Base-by-base conservation (phyloP, 352 stramenopile genomes). In the Globisporangium radiosum region DNA sequence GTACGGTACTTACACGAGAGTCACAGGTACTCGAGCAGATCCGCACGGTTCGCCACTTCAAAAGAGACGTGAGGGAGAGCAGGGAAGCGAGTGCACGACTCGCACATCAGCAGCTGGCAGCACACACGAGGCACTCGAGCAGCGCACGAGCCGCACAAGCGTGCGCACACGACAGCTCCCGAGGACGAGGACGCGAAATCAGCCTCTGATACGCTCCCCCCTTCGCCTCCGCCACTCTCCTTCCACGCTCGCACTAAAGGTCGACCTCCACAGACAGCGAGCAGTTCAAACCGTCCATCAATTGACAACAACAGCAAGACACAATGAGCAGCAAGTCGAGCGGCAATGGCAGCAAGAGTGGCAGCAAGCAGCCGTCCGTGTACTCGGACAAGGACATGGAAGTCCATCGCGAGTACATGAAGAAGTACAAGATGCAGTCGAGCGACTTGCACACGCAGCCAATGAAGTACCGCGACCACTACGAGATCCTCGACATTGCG, bases 381-480 rank as follows among this genome's bases (percentile, higher is more conserved):
- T 76, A 72, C 61, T 66, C 70, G 55, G 78, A 85, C 37, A 90
- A 92, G 63, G 78, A 92, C 63, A 88, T 94, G 79, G 70, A 88
- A 59, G 69, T 85, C 45, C 84, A 94, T 55, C 84, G 84, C 44
- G 79, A 89, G 73, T 94, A 94, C 71, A 94, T 94, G 84, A 90
- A 90, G 73, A 88, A 88, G 69, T 94, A 88, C 75, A 85, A 89
- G 67, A 85, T 84, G 78, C 73, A 87, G 63, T 87, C 83, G 55
- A 81, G 72, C 43, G 78, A 90, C 57, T 65, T 89, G 55, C 63
- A 71, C 37, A 76, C 72, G 55, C 65, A 83, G 47, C 56, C 67
- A 45, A 66, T 90, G 63, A 77, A 69, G 52, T 89, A 91, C 73
- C 85, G 88, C 63, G 84, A 94, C 62, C 70, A 90, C 65, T 94